Base-by-base conservation (phyloP, 148 eudicot genomes). In the Arctostaphylos glauca region DNA sequence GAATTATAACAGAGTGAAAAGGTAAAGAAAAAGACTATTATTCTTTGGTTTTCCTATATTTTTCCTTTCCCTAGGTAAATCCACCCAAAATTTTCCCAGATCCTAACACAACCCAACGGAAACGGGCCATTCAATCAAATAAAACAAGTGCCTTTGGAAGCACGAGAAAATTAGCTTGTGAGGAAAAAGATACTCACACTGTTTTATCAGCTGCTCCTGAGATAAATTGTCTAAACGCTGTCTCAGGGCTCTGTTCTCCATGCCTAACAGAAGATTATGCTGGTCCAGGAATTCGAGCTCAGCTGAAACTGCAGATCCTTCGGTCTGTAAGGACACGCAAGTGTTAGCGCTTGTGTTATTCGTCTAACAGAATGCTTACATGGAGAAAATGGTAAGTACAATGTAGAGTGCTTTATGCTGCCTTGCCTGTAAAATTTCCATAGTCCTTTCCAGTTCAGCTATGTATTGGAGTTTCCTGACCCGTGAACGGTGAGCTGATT, bases 221-320 rank as follows among this genome's bases (percentile, higher is more conserved):
- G 98, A 84, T 89, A 94, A 88, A 90, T 86, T 96, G 82, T 96
- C 95, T 70, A 94, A 78, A 18, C 99, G 92, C 59, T 96, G 98
- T 86, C 92, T 94, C 85, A 96, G 87, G 41, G 99, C 91, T 90
- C 94, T 94, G 90, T 96, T 96, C 91, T 96, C 99, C 99, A 96
- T 94, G 88, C 93, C 89, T 54, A 96, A 87, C 77, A 96, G 94
- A 83, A 96, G 91, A 88, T 89, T 88, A 84, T 93, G 97, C 90
- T 93, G 98, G 89, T 96, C 93, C 78, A 94, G 90, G 86, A 96
- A 96, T 80, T 96, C 99, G n/a, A 96, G 92, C 88, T 96, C 98
- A 48, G 99, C 97, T 76, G 97, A 89, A 84, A 88, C 92, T 85
- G 93, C 98, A 79, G 93, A 92, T 25, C 98, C 99, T 86, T 94